Base-by-base conservation (phyloP, 2,329 filamentous ascomycete genomes). In the Xylaria sp. region DNA sequence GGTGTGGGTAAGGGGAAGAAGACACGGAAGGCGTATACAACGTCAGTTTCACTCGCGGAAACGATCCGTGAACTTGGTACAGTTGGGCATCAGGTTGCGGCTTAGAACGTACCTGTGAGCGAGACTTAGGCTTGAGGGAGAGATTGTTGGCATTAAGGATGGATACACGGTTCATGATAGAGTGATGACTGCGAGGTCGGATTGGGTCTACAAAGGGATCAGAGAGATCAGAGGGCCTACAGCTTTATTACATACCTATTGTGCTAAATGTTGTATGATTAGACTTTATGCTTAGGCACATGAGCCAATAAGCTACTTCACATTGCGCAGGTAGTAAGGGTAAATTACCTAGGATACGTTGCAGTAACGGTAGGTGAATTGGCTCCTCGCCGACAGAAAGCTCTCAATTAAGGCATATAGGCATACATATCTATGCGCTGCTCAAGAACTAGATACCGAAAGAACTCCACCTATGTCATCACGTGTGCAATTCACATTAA, bases 21-120 rank as follows among this genome's bases (percentile, higher is more conserved):
- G 61, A 60, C 51, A 5, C 67, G 52, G 31, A 77, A 77, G 65
- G 73, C 73, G 1, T 83, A 82, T 66, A 80, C 77, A 58, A 82
- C 75, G 39, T 83, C 80, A 20, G 73, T 83, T 8, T 76, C 78
- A 1, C 72, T 82, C 46, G 81, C 81, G 1, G 81, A 82, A 15
- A 79, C 82, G 67, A 80, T 83, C 3, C 76, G 77, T 33, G 79
- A 76, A 68, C 63, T 72, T 1, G 70, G 58, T 15, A 48, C 59
- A 33, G 61, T 69, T 60, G 68, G 68, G 25, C 66, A 64, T 9
- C 66, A 66, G 41, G 68, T 66, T 18, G 65, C 68, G n/a, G 61
- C 41, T 9, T 68, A 66, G 51, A 68, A 10, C 20, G 28, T 12
- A 18, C 23, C 31, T 25, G 51, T 1, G 8, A 23, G 46, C 4